phyloP scores from a whole-genome alignment of 805 yeast species.

The Candida alai region DNA sequence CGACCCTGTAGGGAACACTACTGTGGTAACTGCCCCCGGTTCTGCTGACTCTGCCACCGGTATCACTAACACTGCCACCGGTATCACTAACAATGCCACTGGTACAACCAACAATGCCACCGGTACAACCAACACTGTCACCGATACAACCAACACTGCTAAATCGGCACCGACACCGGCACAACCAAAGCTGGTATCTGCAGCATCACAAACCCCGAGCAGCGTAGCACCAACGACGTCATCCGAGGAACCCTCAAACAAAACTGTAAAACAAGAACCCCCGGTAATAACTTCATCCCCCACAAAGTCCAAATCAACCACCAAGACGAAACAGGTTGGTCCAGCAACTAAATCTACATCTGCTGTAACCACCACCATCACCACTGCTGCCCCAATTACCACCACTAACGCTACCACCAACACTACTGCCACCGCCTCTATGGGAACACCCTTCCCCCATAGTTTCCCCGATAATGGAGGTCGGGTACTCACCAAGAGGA shows the following conservation, averaged over 20 bases:
- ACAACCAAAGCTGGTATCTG: not conserved
- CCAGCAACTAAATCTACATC: slow-evolving; percentile 9
- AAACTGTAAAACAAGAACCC: not conserved
- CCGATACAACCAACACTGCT: too few relatives aligned
- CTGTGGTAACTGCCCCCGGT: not conserved
- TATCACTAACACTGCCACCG: slow-evolving; percentile 3
- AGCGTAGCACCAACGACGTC: not conserved
- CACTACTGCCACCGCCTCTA: too few relatives aligned
- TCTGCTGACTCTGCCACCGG: slow-evolving; percentile 3
- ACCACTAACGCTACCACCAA: slow-evolving; percentile 47
- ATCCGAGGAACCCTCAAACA: not conserved
- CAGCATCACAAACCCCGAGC: slow-evolving; percentile 2
- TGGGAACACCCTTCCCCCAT: too few relatives aligned
- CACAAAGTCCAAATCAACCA: not conserved
- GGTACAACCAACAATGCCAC: not conserved
- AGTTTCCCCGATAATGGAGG: slow-evolving; percentile 57
- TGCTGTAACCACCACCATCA: slow-evolving; percentile 8
- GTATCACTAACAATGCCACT: too few relatives aligned
- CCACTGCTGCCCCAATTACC: slow-evolving; percentile 5
- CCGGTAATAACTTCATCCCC: not conserved
- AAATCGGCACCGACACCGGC: not conserved
- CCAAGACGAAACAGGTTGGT: not conserved
- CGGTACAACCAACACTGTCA: not conserved
- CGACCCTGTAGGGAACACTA: slow-evolving; percentile 5
- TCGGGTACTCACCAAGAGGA: slow-evolving; percentile 83